These are phyloP conservation scores for Phytopythium chamaehyphon DNA, from an alignment of 352 stramenopile genomes.

Conservation along the genomic window DNA sequence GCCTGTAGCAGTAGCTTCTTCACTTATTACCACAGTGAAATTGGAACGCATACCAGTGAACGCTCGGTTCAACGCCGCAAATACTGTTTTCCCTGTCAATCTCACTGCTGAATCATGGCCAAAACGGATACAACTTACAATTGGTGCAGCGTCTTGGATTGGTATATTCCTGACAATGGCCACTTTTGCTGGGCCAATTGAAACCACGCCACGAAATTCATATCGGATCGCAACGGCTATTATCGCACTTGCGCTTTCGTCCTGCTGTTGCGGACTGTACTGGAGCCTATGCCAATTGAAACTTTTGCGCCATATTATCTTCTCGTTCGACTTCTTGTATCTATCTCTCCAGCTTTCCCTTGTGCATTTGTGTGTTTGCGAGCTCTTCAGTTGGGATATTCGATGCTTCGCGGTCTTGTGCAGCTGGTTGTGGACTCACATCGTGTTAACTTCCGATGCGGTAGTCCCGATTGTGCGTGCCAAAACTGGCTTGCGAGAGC, in stretches of 20 bases:
- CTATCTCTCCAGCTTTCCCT: slow-evolving; percentile 30
- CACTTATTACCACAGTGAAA: neutral
- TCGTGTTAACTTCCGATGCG: slow-evolving; percentile 4
- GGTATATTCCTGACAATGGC: neutral
- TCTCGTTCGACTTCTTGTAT: slow-evolving; percentile 39
- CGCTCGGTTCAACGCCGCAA: neutral
- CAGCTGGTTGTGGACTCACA: slow-evolving; percentile 7
- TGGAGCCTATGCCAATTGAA: slow-evolving; percentile 15
- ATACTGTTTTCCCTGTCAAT: neutral
- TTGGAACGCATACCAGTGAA: neutral
- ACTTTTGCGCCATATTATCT: slow-evolving; percentile 21
- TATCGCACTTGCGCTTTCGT: neutral
- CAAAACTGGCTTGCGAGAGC: slow-evolving; percentile 2
- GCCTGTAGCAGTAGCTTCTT: no score
- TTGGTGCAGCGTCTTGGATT: neutral
- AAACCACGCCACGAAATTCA: neutral
- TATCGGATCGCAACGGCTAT: neutral
- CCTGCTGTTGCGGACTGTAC: neutral
- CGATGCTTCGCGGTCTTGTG: slow-evolving; percentile 11
- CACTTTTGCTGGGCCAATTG: neutral
- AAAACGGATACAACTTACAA: neutral
- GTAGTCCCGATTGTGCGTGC: slow-evolving; percentile 4
- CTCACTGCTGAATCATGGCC: neutral
- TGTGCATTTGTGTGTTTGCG: slow-evolving; percentile 20
- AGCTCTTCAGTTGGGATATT: slow-evolving; percentile 27